Evolutionary conservation across 2,329 filamentous ascomycete species (phyloP).

Genomic region (Cytospora mali): DNA sequence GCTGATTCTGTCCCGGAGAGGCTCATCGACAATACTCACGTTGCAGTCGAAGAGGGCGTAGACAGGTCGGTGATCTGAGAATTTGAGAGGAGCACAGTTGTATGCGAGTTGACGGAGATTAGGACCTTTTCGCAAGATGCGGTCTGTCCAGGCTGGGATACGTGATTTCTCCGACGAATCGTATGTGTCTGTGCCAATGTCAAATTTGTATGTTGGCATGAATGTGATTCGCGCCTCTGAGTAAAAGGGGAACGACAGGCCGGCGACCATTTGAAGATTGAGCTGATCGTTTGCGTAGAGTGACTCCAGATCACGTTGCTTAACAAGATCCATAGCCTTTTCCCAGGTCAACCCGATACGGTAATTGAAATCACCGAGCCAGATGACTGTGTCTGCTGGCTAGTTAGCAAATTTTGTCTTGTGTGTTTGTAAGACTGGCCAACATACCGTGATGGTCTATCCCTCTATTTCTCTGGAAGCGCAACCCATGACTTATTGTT

Average conservation of each 20-base stretch:
- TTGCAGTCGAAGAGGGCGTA: constrained; percentile 86
- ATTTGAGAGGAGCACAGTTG: constrained; percentile 76
- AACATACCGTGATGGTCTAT: constrained; percentile 83
- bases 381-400: constrained; percentile 71
- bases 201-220: constrained; percentile 93
- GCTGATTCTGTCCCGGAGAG: constrained; percentile 70
- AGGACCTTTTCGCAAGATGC: constrained; percentile 82
- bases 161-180: constrained; percentile 95
- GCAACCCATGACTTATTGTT: constrained; percentile 82
- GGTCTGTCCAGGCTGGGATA: constrained; percentile 97
- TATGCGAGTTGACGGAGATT: constrained; percentile 85
- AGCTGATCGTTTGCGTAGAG: constrained; percentile 95
- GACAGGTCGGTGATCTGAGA: constrained; percentile 96
- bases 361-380: constrained; percentile 98
- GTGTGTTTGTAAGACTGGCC: background rate
- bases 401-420: constrained; percentile 31
- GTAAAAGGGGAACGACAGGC: constrained; percentile 86
- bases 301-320: constrained; percentile 71
- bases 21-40: constrained; percentile 79
- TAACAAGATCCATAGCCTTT: constrained; percentile 73
- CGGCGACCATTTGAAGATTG: constrained; percentile 95
- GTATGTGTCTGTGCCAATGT: constrained; percentile 84
- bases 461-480: constrained; percentile 86
- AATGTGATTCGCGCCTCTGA: constrained; percentile 88
- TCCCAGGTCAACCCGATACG: constrained; percentile 85